Conservation (phyloP, 2,329 filamentous ascomycete genomes). For the Penicillium sp. region DNA sequence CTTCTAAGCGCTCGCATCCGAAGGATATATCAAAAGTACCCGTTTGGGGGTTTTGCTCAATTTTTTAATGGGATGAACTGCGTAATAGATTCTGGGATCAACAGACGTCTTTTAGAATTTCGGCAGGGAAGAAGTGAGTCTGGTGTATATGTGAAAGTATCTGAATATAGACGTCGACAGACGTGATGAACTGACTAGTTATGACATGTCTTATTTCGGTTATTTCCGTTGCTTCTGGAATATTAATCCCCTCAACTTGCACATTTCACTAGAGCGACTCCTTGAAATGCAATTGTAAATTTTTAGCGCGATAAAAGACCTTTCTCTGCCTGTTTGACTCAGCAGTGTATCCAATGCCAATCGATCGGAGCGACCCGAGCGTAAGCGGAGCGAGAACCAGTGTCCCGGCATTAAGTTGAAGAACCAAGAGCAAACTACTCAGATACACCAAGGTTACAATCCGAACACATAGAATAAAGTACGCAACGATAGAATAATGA, state of each 20-base stretch:
- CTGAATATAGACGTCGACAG: not conserved
- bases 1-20: conserved; percentile 60
- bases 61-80: not conserved
- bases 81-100: not conserved
- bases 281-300: too few relatives aligned
- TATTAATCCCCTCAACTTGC: not conserved
- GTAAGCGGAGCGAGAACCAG: too few relatives aligned
- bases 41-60: not conserved
- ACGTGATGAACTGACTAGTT: not conserved
- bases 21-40: not conserved
- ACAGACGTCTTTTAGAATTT: not conserved
- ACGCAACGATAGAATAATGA: not conserved
- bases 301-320: too few relatives aligned
- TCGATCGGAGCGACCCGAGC: too few relatives aligned
- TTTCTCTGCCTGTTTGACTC: too few relatives aligned
- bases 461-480: not conserved
- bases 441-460: not conserved
- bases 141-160: not conserved
- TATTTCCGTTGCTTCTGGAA: not conserved
- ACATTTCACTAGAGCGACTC: too few relatives aligned
- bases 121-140: not conserved
- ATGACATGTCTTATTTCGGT: too few relatives aligned
- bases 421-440: not conserved
- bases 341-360: too few relatives aligned
- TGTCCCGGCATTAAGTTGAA: not conserved